Evolutionary conservation across 202 grass and related monocot genomes (phyloP).

Genomic region (Panicum virgatum): DNA sequence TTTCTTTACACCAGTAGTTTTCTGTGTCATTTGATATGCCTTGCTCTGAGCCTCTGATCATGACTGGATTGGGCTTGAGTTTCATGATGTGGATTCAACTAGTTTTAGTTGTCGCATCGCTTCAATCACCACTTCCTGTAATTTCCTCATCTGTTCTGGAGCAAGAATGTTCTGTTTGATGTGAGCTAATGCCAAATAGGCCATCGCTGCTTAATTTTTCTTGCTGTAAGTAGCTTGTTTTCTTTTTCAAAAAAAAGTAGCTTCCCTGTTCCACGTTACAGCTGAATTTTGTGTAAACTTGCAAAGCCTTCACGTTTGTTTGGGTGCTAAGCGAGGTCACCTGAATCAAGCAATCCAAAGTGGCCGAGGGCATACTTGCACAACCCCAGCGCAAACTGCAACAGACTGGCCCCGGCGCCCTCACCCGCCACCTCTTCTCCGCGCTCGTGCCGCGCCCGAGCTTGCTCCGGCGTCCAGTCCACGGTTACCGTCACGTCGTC

Average conservation of each 20-base stretch:
- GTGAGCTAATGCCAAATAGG: neutral
- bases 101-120: too few species aligned
- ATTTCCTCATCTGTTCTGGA: neutral
- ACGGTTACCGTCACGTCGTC: constrained; percentile 22
- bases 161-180: neutral
- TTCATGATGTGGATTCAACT: too few species aligned
- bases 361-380: neutral
- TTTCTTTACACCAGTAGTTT: too few species aligned
- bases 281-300: neutral
- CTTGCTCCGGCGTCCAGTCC: neutral
- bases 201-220: neutral
- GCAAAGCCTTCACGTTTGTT: neutral
- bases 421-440: neutral
- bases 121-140: too few species aligned
- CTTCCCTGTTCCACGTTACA: neutral
- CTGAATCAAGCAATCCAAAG: neutral
- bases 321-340: neutral
- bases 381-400: neutral
- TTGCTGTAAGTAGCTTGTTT: neutral
- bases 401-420: neutral
- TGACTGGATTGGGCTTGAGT: too few species aligned
- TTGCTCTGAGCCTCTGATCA: neutral
- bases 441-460: too few species aligned
- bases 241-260: neutral
- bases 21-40: neutral